Evolutionary conservation across 768 basidiomycete genomes (phyloP).

Genomic region (Phylloporus sp.): DNA sequence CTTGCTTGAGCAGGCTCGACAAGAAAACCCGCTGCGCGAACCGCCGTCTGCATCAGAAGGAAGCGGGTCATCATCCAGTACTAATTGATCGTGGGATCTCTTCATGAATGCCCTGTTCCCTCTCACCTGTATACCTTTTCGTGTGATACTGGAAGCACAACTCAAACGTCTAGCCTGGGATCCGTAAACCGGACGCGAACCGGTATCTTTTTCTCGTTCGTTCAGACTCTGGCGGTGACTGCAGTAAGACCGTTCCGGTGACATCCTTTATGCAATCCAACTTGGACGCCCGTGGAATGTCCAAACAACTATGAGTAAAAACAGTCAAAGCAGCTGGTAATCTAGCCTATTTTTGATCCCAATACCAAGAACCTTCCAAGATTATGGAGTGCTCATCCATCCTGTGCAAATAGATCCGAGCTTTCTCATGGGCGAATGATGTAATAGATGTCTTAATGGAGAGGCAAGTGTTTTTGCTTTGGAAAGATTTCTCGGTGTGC

Average conservation of each 20-base stretch:
- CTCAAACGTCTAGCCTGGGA: not conserved
- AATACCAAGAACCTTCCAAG: not conserved
- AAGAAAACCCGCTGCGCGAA: slow-evolving; percentile 72
- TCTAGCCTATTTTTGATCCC: not conserved
- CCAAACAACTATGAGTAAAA: not conserved
- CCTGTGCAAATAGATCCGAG: not conserved
- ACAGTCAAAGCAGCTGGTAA: not conserved
- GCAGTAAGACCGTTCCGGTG: not conserved
- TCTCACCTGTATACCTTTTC: not conserved
- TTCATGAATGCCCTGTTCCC: not conserved
- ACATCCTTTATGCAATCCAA: not conserved
- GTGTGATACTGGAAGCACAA: not conserved
- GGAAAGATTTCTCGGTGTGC: not conserved
- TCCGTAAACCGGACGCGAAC: not conserved
- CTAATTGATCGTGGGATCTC: slow-evolving; percentile 9
- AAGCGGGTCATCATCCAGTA: slow-evolving; percentile 9
- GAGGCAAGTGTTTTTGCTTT: not conserved
- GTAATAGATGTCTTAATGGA: not conserved
- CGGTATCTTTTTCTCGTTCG: not conserved
- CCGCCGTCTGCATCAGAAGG: slow-evolving; percentile 36
- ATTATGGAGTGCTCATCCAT: not conserved
- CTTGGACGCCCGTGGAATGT: not conserved
- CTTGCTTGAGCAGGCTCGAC: slow-evolving; percentile 73
- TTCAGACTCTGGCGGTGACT: no score
- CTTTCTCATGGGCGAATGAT: not conserved